Evolutionary conservation across 305 asterid species (phyloP).

Genomic region (Andrographis paniculata): DNA sequence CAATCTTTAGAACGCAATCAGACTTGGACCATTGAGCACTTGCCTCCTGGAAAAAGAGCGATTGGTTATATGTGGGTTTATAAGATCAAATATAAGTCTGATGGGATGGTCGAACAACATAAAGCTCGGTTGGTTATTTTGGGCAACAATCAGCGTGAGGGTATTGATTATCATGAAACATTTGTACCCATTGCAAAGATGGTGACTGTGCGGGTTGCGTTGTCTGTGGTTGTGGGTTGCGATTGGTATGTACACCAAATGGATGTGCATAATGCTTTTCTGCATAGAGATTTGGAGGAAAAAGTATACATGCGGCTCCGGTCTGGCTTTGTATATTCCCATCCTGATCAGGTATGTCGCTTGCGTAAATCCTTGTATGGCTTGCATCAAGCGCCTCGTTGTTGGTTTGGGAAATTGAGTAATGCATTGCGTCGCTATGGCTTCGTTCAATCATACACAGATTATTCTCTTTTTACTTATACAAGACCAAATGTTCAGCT

Average conservation of each 20-base stretch:
- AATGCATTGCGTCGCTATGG: background rate
- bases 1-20: background rate
- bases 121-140: background rate
- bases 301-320: background rate
- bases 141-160: background rate
- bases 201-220: background rate
- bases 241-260: slow-evolving; percentile 6
- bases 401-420: background rate
- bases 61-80: background rate
- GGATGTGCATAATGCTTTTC: slow-evolving; percentile 2
- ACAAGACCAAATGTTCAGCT: background rate
- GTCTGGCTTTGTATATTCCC: background rate
- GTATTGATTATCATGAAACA: background rate
- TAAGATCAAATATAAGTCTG: background rate
- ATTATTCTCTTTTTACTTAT: background rate
- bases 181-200: background rate
- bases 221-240: background rate
- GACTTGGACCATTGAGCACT: background rate
- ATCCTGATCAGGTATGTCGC: background rate
- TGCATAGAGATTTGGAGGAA: background rate
- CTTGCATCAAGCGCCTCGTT: background rate
- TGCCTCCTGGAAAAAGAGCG: background rate
- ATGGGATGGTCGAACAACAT: background rate
- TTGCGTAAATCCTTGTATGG: slow-evolving; percentile 3
- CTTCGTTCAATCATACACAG: background rate